Evolutionary conservation across 2,329 filamentous ascomycete species (phyloP), one percentile per base, ranked within the genome.

Genomic region (Claviceps sorghi): DNA sequence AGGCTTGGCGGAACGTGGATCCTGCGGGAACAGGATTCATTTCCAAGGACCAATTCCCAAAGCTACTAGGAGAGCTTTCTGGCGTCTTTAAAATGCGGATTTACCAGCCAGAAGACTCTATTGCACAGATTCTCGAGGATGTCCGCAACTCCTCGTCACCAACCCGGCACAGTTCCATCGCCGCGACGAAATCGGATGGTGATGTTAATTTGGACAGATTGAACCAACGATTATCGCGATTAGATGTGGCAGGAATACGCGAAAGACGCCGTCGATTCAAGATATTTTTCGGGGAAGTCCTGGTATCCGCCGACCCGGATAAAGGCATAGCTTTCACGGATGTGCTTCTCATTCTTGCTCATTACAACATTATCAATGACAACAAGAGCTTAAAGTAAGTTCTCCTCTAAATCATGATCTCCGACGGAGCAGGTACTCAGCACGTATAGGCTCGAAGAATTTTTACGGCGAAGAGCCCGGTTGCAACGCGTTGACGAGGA

Each of bases 331-430:
- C 87, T 0, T 98, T 98, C 66, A 93, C 88, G 3, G 84, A 85
- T 7, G 84, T 96, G 22, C 75, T 98, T 50, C 93, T 98, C 85
- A 94, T 95, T 55, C 75, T 98, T 53, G 91, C 94, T 36, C 93
- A 98, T 68, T 95, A 98, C 75, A 98, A 97, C 62, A 89, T 98
- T 62, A 98, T 98, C 65, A 95, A 84, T 59, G 93, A 98, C 68
- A 96, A 85, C 72, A 96, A 96, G 75, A 95, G 89, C 67, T 72
- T 98, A 63, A 84, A 79, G 83, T 86, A 71, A 64, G 72, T 67
- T 45, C 29, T n/a, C 7, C 3, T 34, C 19, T n/a, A 13, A 15
- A 41, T 41, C 43, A 3, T 19, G n/a, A 45, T 45, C 26, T 17
- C 15, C 15, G 30, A 30, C 4, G 41, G n/a, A 13, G 4, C 13